Evolutionary conservation across 306 rosid species (phyloP), one percentile per base, ranked within the genome.

Genomic region (Gastrolobium villosum): DNA sequence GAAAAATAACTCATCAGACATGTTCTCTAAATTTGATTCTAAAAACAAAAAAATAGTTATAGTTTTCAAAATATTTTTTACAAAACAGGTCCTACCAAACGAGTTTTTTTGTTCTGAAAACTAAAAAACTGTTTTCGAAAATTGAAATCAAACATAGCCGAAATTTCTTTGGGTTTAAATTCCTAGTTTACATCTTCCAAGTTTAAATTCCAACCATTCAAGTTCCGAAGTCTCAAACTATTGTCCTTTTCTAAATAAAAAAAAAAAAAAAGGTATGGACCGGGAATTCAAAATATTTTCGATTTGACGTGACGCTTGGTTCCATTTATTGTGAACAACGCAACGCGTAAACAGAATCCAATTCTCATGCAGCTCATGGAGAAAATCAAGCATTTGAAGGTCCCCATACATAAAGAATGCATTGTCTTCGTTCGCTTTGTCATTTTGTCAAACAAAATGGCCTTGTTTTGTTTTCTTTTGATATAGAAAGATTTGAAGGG

Each of bases 261-360:
- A 68, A 49, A n/a, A 0, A 10, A 1, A 32, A 30, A 30, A 13
- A 20, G 61, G 57, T 48, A 10, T 2, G 49, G 40, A 40, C 56
- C 8, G 39, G 41, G 69, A 61, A 53, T 74, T 81, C 83, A 77
- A 72, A 40, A n/a, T 56, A 10, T 11, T 11, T 28, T 53, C 28
- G 63, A 48, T 49, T 57, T 75, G 67, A 39, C 64, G 49, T n/a
- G 48, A 49, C 5, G 31, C 3, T 31, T n/a, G 70, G 65, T 75
- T 79, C 74, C 85, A 78, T 49, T 11, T 10, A 14, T 83, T 67
- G 79, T 83, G 79, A 83, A 80, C 85, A 72, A 34, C 31, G 11
- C 14, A 65, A 57, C 81, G 85, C 71, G 84, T 73, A 36, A 60
- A 48, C 60, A 20, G 81, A 81, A 83, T 73, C 75, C 30, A 45